phyloP scores from a whole-genome alignment of 176 grass and related monocot genomes.

The Musa itinerans region DNA sequence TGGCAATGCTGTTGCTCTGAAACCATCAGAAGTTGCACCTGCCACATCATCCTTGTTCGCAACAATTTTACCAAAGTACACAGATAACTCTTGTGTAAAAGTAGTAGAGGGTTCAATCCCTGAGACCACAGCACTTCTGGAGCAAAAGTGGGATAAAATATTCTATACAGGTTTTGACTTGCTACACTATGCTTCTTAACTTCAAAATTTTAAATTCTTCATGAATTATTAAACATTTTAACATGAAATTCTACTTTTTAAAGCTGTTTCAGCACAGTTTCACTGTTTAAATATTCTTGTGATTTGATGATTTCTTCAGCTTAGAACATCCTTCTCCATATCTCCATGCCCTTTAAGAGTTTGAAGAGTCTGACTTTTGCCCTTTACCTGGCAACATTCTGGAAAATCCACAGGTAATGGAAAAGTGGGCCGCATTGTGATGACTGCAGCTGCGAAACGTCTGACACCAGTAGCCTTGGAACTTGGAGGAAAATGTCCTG shows the following conservation, averaged over 20 bases:
- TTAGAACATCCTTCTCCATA: neutral
- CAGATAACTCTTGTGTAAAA: conserved; percentile 78
- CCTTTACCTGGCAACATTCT: neutral
- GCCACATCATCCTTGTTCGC: conserved; percentile 66
- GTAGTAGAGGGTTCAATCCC: conserved; percentile 57
- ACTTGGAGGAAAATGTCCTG: conserved; percentile 95
- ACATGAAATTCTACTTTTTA: neutral
- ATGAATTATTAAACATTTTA: neutral
- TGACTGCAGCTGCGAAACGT: conserved; percentile 75
- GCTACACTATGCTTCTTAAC: neutral
- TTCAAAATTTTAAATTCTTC: neutral
- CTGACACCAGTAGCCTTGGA: conserved; percentile 77
- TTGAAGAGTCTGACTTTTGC: neutral
- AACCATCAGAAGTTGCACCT: conserved; percentile 84
- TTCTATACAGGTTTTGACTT: conserved; percentile 71
- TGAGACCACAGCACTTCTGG: conserved; percentile 64
- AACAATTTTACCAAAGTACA: conserved; percentile 64
- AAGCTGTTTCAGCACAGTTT: no score
- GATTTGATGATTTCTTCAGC: no score
- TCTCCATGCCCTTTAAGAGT: neutral
- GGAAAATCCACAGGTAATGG: conserved; percentile 43
- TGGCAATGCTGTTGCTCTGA: conserved; percentile 69
- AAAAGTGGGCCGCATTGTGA: conserved; percentile 59
- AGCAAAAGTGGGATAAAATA: conserved; percentile 96
- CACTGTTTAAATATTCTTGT: no score